These are phyloP conservation scores for Pseudozyma tsukubaensis DNA, from an alignment of 1,284 basidiomycete species.

Conservation along the genomic window DNA sequence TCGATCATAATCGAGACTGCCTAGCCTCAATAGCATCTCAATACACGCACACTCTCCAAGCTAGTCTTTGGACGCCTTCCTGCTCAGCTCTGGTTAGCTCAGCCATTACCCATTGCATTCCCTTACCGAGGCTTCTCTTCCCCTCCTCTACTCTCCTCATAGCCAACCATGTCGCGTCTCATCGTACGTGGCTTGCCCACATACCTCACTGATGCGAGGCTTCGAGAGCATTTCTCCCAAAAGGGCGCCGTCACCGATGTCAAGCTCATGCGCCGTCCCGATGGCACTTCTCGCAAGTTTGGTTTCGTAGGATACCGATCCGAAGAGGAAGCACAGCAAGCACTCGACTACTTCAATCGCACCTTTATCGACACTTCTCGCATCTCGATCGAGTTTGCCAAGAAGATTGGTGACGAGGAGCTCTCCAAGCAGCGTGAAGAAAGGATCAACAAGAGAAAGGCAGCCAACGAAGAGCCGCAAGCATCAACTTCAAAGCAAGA, in stretches of 20 bases:
- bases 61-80: neutral
- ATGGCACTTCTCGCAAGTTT: conserved; percentile 86
- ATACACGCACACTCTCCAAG: neutral
- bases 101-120: neutral
- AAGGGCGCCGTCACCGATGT: conserved; percentile 80
- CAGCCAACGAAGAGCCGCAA: conserved; percentile 14
- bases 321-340: conserved; percentile 79
- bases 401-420: conserved; percentile 70
- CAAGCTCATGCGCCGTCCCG: conserved; percentile 80
- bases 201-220: conserved; percentile 76
- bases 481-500: conserved; percentile 11
- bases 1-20: neutral
- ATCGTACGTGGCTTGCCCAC: conserved; percentile 89
- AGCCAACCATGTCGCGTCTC: conserved; percentile 77
- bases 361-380: conserved; percentile 75
- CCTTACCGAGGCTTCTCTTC: neutral
- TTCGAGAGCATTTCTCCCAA: conserved; percentile 77
- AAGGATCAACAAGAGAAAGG: conserved; percentile 28
- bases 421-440: conserved; percentile 44
- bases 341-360: conserved; percentile 85
- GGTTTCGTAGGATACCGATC: conserved; percentile 92
- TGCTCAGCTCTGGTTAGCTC: neutral
- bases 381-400: conserved; percentile 80
- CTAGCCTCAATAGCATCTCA: neutral
- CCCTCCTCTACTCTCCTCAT: neutral